Percentiles rank a stretch among this genome's conserved stretches.
phyloP scores from a whole-genome alignment of 257 asterid genomes.

The Ehretia macrophylla region DNA sequence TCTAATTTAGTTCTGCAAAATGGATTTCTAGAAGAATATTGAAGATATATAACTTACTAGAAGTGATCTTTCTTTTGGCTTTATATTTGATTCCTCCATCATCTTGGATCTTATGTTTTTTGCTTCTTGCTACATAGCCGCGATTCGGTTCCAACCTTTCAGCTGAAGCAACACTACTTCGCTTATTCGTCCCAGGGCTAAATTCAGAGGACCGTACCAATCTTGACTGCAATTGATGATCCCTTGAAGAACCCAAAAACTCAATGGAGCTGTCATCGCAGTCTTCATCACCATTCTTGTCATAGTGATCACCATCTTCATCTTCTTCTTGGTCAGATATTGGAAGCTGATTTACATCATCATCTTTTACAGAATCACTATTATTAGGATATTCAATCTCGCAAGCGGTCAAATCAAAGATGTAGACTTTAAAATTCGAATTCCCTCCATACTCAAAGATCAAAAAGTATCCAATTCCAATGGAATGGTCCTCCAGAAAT shows the following conservation, averaged over 20 bases:
- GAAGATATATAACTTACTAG: too few relatives aligned
- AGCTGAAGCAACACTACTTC: background rate
- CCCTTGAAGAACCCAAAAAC: conserved; percentile 2
- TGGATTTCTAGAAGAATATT: too few relatives aligned
- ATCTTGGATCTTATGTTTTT: too few relatives aligned
- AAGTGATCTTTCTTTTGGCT: too few relatives aligned
- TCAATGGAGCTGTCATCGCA: background rate
- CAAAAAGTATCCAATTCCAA: conserved; percentile 4
- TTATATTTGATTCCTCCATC: too few relatives aligned
- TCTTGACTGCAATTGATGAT: conserved; percentile 8
- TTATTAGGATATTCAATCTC: conserved; percentile 4
- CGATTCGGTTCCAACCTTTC: background rate
- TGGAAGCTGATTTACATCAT: background rate
- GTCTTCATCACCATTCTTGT: too few relatives aligned
- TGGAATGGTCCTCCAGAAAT: conserved; percentile 5
- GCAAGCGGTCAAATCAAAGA: conserved; percentile 9
- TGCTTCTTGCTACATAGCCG: conserved; percentile 7
- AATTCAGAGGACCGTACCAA: background rate
- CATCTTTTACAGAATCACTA: background rate
- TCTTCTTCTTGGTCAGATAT: background rate
- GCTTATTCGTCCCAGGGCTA: background rate
- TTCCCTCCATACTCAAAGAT: conserved; percentile 5
- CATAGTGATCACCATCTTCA: conserved; percentile 1
- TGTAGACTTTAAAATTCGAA: conserved; percentile 1
- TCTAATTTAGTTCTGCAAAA: too few relatives aligned